Evolutionary conservation across 2,329 filamentous ascomycete genomes (phyloP), one percentile per base, ranked within the genome.

Genomic region (Pestalotiopsis sp.): DNA sequence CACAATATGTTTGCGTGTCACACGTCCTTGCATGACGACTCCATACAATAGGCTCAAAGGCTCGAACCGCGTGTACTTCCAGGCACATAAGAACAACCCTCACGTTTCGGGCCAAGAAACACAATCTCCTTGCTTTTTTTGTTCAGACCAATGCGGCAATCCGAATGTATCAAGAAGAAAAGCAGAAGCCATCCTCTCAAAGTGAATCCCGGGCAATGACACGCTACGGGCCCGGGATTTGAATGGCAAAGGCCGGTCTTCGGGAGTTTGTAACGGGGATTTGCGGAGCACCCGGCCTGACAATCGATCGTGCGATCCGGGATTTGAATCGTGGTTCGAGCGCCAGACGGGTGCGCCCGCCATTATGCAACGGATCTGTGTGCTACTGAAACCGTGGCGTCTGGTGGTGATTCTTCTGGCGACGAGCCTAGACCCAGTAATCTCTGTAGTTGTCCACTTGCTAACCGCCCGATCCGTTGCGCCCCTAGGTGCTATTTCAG

Each of bases 151-250:
- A 20, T 52, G 45, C 45, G 20, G 20, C 45, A 9, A n/a, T 9
- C 20, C 45, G 7, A 52, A 52, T n/a, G 45, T 20, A n/a, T n/a
- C 6, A 23, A 52, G n/a, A 52, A 52, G 45, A 52, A 45, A 52
- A 52, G 45, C n/a, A 52, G 17, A 52, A 23, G 7, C 45, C n/a
- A 20, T 9, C 7, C 7, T 2, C 20, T 52, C 20, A 1, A 52
- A 52, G 45, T n/a, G 12, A 52, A 52, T 52, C 45, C n/a, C 45
- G 45, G 45, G 17, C 45, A 6, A 52, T 36, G 17, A 2, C 14
- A 20, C 45, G 45, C 45, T 52, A 52, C 45, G 45, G 45, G 45
- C n/a, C 45, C 45, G 61, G 61, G 61, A 64, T 64, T 64, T 64
- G 61, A 38, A 62, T 5, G 45, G 9, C n/a, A 45, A 64, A 49